Base-by-base conservation (phyloP, 805 yeast genomes). In the Candida oleophila region DNA sequence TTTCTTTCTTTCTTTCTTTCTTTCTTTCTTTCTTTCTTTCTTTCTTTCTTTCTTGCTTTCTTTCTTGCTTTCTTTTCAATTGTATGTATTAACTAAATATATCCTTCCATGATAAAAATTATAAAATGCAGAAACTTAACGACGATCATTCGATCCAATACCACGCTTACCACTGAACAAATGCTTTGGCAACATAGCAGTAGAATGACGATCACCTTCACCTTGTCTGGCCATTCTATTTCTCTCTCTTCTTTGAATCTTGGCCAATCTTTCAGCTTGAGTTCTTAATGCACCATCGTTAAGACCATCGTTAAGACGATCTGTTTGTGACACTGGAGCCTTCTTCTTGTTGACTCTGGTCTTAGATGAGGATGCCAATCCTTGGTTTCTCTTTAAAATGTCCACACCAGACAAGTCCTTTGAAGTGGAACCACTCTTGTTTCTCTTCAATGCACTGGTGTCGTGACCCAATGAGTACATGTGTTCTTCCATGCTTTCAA, bases 141-240 rank as follows among this genome's bases (percentile, higher is more conserved):
- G 92, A 73, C 87, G 81, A 68, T 89, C 96, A 53, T 89, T 84
- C 68, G 85, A 86, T 68, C 97, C 97, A 61, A 82, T 83, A 76
- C 97, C 96, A 74, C 99, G 84, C 80, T 94, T 94, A 73, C 99
- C 99, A 60, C 89, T 74, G 76, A 86, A 87, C 79, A 94, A 77
- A 73, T 94, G 99, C 77, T 91, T 92, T 53, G 97, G 96, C 73
- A 88, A 69, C 51, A 88, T 74, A 44, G 87, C 94, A 45, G 90
- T 80, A 48, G 82, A 76, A 67, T 89, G 96, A 71, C 98, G 85
- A 73, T 94, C 99, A 62, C 88, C 87, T 75, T 94, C 99, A 75
- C 98, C 97, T 55, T 83, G 87, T 71, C 96, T 84, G 38, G 97
- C 97, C 62, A 77, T 69, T 76, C 91, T 85, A 73, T 91, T 89